phyloP scores from a whole-genome alignment of 306 rosid species.

The Begonia masoniana region DNA sequence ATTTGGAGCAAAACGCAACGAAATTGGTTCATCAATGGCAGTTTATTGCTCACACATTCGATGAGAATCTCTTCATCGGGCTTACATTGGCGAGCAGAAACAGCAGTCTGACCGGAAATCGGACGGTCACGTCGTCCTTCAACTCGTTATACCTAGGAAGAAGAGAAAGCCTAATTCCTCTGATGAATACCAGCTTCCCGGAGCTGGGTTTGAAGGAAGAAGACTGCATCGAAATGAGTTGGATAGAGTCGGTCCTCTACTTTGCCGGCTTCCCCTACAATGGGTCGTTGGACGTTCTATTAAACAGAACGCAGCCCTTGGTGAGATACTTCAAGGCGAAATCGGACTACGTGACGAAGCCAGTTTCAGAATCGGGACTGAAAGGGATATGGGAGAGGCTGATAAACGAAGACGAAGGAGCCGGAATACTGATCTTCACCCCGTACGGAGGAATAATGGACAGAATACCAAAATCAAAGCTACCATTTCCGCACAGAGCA shows the following conservation, averaged over 20 bases:
- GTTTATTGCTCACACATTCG: slow-evolving; percentile 1
- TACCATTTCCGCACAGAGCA: slow-evolving; percentile 55
- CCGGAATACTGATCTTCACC: slow-evolving; percentile 23
- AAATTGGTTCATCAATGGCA: slow-evolving; percentile 11
- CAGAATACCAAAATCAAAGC: slow-evolving; percentile 30
- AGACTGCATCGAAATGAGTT: slow-evolving; percentile 12
- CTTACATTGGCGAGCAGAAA: background rate
- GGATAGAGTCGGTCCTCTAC: slow-evolving; percentile 15
- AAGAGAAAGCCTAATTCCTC: slow-evolving; percentile 5
- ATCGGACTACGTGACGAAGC: slow-evolving; percentile 18
- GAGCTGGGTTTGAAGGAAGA: slow-evolving; percentile 6
- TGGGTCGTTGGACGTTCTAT: slow-evolving; percentile 13
- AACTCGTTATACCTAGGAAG: slow-evolving; percentile 13
- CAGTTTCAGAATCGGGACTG: slow-evolving; percentile 6
- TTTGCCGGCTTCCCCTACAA: slow-evolving; percentile 2
- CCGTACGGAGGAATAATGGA: slow-evolving; percentile 62
- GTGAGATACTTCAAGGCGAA: slow-evolving; percentile 11
- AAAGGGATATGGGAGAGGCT: slow-evolving; percentile 8
- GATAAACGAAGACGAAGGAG: slow-evolving; percentile 22
- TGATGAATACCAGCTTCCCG: slow-evolving; percentile 9
- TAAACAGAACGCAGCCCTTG: slow-evolving; percentile 2
- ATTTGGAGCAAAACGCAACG: slow-evolving; percentile 11
- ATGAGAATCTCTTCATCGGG: slow-evolving; percentile 7
- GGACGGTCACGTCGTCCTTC: slow-evolving; percentile 2
- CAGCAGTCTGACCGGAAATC: background rate